A percentile compares a stretch with the other conserved stretches of the same genome.
Evolutionary conservation across 306 rosid species (phyloP).

Genomic region (Cicer arietinum): DNA sequence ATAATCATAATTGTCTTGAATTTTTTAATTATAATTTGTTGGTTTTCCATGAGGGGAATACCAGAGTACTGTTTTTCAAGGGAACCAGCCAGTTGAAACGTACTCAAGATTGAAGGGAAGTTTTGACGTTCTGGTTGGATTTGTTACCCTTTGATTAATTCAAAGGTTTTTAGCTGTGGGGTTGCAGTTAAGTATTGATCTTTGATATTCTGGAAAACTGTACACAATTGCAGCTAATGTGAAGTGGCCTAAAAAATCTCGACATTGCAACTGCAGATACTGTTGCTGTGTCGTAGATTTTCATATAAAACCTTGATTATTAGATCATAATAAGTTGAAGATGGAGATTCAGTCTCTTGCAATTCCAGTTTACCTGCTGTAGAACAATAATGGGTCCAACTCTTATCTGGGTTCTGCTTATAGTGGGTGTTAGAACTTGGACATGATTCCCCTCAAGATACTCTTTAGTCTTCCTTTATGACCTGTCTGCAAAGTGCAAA

Average conservation of each 20-base stretch:
- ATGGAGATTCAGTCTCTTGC: not conserved
- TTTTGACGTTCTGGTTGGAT: not conserved
- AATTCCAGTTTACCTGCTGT: not conserved
- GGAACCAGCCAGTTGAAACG: not conserved
- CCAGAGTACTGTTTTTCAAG: not conserved
- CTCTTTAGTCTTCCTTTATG: not conserved
- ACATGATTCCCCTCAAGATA: constrained; percentile 10
- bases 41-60: not conserved
- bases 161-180: not conserved
- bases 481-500: not conserved
- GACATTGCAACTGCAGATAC: not conserved
- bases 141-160: constrained; percentile 1
- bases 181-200: not conserved
- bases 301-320: not conserved
- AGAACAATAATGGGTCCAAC: not conserved
- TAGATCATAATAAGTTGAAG: not conserved
- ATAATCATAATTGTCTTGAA: not conserved
- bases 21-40: not conserved
- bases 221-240: not conserved
- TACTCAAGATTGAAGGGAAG: not conserved
- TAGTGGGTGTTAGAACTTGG: not conserved
- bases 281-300: not conserved
- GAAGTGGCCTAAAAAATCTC: not conserved
- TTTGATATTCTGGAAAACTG: not conserved
- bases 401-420: not conserved